A percentile compares a stretch with the other conserved stretches of the same genome.
phyloP scores from a whole-genome alignment of 2,329 filamentous ascomycete species.

The Ambrosiella cleistominuta region DNA sequence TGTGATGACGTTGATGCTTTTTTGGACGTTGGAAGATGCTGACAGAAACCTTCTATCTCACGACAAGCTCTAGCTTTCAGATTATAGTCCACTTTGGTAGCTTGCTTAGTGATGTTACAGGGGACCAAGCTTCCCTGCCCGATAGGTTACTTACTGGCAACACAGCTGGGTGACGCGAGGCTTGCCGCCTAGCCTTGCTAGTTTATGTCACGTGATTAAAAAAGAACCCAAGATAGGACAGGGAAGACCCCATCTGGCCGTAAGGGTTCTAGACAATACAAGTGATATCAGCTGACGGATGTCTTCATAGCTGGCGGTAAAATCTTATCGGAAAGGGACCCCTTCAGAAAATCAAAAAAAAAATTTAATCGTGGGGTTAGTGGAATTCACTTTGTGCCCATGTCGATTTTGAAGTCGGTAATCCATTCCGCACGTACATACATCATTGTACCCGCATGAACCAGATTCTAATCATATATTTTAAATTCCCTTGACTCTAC shows the following conservation, averaged over 20 bases:
- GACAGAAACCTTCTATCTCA: constrained; percentile 3
- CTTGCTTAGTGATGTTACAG: not conserved
- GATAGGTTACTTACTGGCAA: constrained; percentile 13
- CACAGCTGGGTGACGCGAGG: constrained; percentile 19
- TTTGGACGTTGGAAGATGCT: constrained; percentile 4
- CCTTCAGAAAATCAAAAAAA: not conserved
- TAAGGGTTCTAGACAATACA: not conserved
- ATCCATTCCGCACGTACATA: constrained; percentile 1
- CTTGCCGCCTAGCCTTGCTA: constrained; percentile 20
- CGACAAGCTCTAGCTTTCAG: not conserved
- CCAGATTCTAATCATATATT: not conserved
- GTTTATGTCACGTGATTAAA: constrained; percentile 8
- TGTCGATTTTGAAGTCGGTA: not conserved
- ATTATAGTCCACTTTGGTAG: not conserved
- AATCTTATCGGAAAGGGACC: constrained; percentile 6
- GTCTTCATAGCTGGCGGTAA: not conserved
- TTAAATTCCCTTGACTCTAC: no score
- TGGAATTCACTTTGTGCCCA: constrained; percentile 2
- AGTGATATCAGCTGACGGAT: not conserved
- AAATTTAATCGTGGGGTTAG: constrained; percentile 7
- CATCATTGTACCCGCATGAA: not conserved
- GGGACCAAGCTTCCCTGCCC: not conserved
- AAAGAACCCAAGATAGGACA: not conserved
- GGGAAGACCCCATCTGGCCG: not conserved
- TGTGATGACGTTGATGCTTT: constrained; percentile 6